phyloP scores from a whole-genome alignment of 169 alveolate species.

The Hammondia hammondi region DNA sequence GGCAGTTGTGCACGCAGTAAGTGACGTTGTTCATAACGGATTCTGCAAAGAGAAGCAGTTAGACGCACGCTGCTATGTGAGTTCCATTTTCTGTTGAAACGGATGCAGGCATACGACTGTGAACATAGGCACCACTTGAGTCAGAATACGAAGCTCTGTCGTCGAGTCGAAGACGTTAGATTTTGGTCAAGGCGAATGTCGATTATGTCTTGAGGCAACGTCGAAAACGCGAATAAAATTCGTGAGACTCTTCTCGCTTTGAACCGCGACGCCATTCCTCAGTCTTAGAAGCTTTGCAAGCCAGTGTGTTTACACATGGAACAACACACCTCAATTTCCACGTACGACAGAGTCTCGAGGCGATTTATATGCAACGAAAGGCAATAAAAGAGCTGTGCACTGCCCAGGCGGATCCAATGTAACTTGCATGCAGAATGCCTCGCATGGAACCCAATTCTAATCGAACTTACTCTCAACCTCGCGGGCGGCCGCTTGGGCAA shows the following conservation, averaged over 20 bases:
- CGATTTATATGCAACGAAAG: background rate
- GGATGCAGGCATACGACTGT: background rate
- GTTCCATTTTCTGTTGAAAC: background rate
- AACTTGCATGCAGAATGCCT: background rate
- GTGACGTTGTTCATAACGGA: constrained; percentile 22
- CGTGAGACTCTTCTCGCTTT: no score
- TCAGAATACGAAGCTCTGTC: no score
- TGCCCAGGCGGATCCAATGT: background rate
- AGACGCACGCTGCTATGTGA: background rate
- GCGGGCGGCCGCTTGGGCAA: background rate
- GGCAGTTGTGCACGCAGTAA: constrained; percentile 30
- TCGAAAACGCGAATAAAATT: no score
- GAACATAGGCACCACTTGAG: background rate
- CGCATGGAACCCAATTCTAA: background rate
- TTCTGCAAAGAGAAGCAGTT: background rate
- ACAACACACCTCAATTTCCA: background rate
- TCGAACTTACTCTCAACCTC: background rate
- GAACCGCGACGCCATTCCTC: no score
- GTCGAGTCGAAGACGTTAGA: no score
- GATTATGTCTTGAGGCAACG: no score
- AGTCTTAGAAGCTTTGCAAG: no score
- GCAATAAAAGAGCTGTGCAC: background rate
- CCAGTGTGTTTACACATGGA: background rate
- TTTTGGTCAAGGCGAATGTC: no score
- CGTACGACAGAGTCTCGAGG: background rate